Evolutionary conservation across 2,329 filamentous ascomycete species (phyloP).

Genomic region (Trichoderma polysporum): DNA sequence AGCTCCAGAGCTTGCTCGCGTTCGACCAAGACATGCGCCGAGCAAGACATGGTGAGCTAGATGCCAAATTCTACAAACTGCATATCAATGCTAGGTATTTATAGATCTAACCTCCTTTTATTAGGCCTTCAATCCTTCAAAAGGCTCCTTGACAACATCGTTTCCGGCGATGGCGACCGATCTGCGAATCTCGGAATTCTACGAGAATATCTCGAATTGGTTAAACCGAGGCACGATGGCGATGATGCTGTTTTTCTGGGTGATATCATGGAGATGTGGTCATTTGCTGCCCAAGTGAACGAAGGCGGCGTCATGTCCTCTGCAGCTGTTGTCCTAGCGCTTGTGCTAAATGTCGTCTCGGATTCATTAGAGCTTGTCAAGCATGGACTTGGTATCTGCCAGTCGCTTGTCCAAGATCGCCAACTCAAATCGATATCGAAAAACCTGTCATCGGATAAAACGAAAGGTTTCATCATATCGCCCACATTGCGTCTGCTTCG

Average conservation of each 20-base stretch:
- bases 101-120: neutral
- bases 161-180: conserved; percentile 47
- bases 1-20: conserved; percentile 66
- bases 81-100: too few species aligned
- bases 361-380: conserved; percentile 70
- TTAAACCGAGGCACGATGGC: conserved; percentile 47
- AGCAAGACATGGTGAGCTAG: conserved; percentile 61
- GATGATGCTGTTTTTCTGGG: conserved; percentile 62
- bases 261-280: conserved; percentile 87
- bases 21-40: conserved; percentile 70
- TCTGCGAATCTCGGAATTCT: conserved; percentile 56
- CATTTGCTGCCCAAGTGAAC: conserved; percentile 74
- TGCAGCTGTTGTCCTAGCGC: conserved; percentile 75
- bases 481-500: conserved; percentile 82
- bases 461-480: conserved; percentile 84
- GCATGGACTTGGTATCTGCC: conserved; percentile 75
- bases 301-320: conserved; percentile 80
- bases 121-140: conserved; percentile 69
- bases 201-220: conserved; percentile 64
- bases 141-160: conserved; percentile 65
- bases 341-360: conserved; percentile 78
- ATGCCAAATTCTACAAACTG: neutral
- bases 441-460: conserved; percentile 75
- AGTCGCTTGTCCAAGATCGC: conserved; percentile 75
- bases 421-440: conserved; percentile 79